Percentiles rank a stretch among this genome's conserved stretches.
Evolutionary conservation across 2,329 filamentous ascomycete species (phyloP).

Genomic region (Neospermospora avenae): DNA sequence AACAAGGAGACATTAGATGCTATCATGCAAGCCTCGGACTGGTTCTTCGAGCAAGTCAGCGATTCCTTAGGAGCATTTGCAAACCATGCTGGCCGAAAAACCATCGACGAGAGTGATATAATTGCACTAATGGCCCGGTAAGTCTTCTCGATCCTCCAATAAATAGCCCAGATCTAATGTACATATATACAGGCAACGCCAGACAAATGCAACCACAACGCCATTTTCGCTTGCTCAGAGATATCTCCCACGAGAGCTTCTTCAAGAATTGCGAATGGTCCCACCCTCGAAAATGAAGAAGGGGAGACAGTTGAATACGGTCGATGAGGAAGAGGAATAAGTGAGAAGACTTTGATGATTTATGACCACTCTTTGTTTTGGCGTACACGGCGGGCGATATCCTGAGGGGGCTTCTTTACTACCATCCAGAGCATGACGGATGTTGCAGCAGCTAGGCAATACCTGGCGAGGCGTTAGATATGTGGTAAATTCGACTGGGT

Average conservation of each 20-base stretch:
- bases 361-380: constrained; percentile 72
- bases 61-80: constrained; percentile 79
- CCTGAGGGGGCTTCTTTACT: constrained; percentile 76
- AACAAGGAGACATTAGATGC: constrained; percentile 70
- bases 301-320: constrained; percentile 35
- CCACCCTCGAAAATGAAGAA: constrained; percentile 49
- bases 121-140: constrained; percentile 80
- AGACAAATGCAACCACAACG: constrained; percentile 67
- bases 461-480: constrained; percentile 53
- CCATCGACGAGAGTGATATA: constrained; percentile 82
- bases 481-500: neutral
- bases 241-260: constrained; percentile 74
- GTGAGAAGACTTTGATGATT: constrained; percentile 20
- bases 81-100: constrained; percentile 76
- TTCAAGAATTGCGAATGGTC: constrained; percentile 77
- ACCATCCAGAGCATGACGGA: constrained; percentile 97
- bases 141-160: constrained; percentile 33
- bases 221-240: constrained; percentile 82
- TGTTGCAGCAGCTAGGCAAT: constrained; percentile 78
- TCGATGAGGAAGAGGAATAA: constrained; percentile 42
- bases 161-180: constrained; percentile 27
- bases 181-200: constrained; percentile 65
- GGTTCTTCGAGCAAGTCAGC: constrained; percentile 86
- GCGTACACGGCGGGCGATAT: constrained; percentile 69
- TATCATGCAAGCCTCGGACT: constrained; percentile 78